Base-by-base conservation (phyloP, 257 asterid species). In the Eucommia ulmoides region DNA sequence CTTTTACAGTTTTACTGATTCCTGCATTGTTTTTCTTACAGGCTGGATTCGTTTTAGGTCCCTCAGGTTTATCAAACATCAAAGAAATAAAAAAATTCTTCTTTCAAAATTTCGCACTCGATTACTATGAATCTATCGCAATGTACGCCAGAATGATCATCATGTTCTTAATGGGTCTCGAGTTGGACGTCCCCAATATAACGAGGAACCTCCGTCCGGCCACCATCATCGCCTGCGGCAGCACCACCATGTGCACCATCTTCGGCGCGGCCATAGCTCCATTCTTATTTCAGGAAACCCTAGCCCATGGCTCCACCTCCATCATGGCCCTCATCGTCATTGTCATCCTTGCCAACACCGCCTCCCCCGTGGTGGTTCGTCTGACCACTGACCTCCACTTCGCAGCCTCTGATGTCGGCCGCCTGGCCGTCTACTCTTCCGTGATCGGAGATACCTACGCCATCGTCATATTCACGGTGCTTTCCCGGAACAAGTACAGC, bases 41-140 rank as follows among this genome's bases (percentile, higher is more conserved):
- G 99, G 96, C 99, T 11, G 99, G 99, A 24, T 81, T 86, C 48
- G 79, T 91, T 61, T 70, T 91, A 59, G 95, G 99, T 16, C 99
- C 95, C 3, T 86, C 99, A 7, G 78, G 95, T 22, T 63, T 91
- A 49, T 86, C 97, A 11, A 81, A 72, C 48, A 66, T 83, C 38
- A 58, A 51, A 0, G 3, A 10, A 3, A 75, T 86, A 10, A 74
- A 62, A 35, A 18, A 42, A 0, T 91, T 83, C 73, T 86, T 91
- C 65, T 76, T 86, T 33, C 70, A 66, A 57, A 70, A 69, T 50
- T 73, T 77, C 11, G 73, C 79, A 1, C 61, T 62, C 10, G 96
- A 82, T 67, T 81, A 83, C 77, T 91, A 79, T 16, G 99, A 86
- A 60, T 75, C 93, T 54, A 61, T 91, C 83, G 79, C 81, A 5